Conservation (phyloP, 1,284 basidiomycete species). For the Ustilago crameri region DNA sequence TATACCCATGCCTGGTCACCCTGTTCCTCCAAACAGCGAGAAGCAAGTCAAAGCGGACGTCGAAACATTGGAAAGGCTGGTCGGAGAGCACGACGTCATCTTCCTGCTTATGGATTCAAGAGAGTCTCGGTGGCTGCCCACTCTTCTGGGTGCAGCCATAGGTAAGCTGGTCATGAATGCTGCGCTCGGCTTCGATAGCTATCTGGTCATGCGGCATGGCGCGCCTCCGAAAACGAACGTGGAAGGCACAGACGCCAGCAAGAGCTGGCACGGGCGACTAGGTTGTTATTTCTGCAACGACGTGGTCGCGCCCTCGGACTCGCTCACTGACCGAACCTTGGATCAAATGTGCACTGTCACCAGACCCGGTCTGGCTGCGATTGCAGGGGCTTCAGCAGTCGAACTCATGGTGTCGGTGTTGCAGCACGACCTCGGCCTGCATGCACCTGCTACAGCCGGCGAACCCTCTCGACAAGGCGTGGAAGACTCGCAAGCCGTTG, state of each 20-base stretch:
- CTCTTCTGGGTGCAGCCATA: conserved; percentile 83
- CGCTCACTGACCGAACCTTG: conserved; percentile 88
- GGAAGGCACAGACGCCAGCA: conserved; percentile 20
- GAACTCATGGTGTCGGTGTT: conserved; percentile 88
- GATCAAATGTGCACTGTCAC: conserved; percentile 99
- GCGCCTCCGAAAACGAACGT: conserved; percentile 69
- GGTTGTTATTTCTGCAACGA: conserved; percentile 99
- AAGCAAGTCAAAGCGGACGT: conserved; percentile 78
- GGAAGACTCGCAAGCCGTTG: conserved; percentile 33
- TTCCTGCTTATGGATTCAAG: conserved; percentile 98
- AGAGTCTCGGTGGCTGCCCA: conserved; percentile 95
- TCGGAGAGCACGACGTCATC: conserved; percentile 86
- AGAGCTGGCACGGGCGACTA: conserved; percentile 48
- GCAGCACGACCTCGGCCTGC: conserved; percentile 74
- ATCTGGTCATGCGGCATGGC: conserved; percentile 96
- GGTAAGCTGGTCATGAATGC: conserved; percentile 95
- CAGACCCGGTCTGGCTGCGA: conserved; percentile 90
- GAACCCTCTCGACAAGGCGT: conserved; percentile 21
- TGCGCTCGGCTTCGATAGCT: conserved; percentile 94
- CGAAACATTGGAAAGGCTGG: conserved; percentile 77
- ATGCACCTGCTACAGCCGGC: conserved; percentile 39
- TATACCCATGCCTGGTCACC: conserved; percentile 98
- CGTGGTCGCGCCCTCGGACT: conserved; percentile 93
- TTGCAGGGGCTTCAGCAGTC: conserved; percentile 89
- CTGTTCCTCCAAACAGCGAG: conserved; percentile 74